phyloP scores from a whole-genome alignment of 129 eudicot genomes.

The Kitagawia praeruptora region DNA sequence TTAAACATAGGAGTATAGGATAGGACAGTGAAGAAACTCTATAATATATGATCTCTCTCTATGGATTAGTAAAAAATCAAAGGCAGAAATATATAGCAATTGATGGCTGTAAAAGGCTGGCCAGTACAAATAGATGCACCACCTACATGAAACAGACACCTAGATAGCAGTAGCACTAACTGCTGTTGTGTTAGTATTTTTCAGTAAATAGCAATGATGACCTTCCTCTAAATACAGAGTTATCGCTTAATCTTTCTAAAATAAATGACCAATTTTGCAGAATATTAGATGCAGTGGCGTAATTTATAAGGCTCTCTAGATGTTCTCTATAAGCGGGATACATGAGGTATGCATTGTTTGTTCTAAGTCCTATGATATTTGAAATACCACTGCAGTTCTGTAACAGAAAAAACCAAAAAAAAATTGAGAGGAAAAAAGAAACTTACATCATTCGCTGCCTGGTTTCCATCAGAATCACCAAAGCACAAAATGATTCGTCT shows the following conservation, averaged over 20 bases:
- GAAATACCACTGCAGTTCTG: background rate
- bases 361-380: too few relatives aligned
- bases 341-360: background rate
- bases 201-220: background rate
- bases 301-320: background rate
- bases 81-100: background rate
- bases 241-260: background rate
- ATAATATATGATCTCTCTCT: background rate
- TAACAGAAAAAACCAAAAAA: background rate
- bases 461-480: slow-evolving; percentile 9
- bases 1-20: background rate
- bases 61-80: background rate
- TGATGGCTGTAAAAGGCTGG: background rate
- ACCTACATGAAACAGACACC: background rate
- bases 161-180: background rate
- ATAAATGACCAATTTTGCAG: background rate
- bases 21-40: background rate
- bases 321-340: background rate
- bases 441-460: slow-evolving; percentile 16
- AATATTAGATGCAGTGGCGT: background rate
- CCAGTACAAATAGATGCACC: background rate
- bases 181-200: background rate
- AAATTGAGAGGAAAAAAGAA: background rate
- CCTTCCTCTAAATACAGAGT: background rate
- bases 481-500: background rate